Evolutionary conservation across 768 basidiomycete genomes (phyloP).

Genomic region (Kwoniella sp.): DNA sequence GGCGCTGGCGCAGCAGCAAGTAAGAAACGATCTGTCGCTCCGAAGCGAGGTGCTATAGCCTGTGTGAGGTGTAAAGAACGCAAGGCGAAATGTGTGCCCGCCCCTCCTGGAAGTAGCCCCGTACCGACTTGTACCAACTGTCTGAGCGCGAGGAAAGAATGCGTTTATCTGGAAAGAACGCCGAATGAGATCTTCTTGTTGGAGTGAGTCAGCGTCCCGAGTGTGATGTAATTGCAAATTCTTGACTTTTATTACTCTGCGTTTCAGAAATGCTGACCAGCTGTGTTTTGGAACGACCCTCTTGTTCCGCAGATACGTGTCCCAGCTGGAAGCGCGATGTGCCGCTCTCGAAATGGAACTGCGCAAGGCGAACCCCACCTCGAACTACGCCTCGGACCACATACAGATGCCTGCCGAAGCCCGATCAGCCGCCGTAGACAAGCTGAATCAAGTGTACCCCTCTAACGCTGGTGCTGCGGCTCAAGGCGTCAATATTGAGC

Average conservation of each 20-base stretch:
- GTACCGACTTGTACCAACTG: constrained; percentile 44
- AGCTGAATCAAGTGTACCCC: constrained; percentile 35
- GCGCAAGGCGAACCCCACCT: constrained; percentile 24
- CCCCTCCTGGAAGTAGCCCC: constrained; percentile 32
- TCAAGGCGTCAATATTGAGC: constrained; percentile 8
- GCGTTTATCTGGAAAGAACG: constrained; percentile 41
- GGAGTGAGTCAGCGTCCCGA: constrained; percentile 32
- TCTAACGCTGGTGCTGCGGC: constrained; percentile 4
- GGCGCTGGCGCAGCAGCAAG: constrained; percentile 6
- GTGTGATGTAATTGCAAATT: too few species aligned
- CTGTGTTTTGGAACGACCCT: too few species aligned
- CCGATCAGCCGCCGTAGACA: constrained; percentile 34
- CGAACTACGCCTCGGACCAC: constrained; percentile 25
- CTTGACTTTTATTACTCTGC: not conserved
- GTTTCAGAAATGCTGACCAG: too few species aligned
- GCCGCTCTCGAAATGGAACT: constrained; percentile 40
- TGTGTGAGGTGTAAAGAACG: constrained; percentile 45
- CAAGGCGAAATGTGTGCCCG: constrained; percentile 46
- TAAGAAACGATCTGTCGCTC: constrained; percentile 27
- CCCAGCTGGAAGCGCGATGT: constrained; percentile 37
- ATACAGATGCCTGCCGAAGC: constrained; percentile 32
- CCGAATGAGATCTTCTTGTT: constrained; percentile 45
- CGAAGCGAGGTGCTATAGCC: constrained; percentile 38
- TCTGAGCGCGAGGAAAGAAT: constrained; percentile 30
- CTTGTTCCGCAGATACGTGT: constrained; percentile 31